Evolutionary conservation across 2,329 filamentous ascomycete species (phyloP).

Genomic region (Epicoccum nigrum): DNA sequence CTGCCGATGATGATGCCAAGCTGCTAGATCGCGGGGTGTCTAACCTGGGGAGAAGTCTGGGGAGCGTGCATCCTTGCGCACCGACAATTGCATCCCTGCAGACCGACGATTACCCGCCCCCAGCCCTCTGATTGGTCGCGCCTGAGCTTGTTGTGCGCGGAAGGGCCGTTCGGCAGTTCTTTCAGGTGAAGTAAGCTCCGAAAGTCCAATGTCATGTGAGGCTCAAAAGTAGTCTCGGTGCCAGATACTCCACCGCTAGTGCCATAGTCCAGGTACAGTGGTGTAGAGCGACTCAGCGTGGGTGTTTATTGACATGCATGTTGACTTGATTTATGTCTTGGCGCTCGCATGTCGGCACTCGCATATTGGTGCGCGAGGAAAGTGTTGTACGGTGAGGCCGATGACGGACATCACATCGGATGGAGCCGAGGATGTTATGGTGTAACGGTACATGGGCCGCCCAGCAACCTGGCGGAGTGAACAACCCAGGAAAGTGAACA

Average conservation of each 20-base stretch:
- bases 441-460: too few species aligned
- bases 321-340: slow-evolving; percentile 7
- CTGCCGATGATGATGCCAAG: slow-evolving; percentile 17
- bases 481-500: too few species aligned
- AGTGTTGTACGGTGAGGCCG: slow-evolving; percentile 6
- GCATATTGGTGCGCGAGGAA: background rate
- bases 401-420: slow-evolving; percentile 2
- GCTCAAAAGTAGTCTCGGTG: background rate
- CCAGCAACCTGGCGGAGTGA: too few species aligned
- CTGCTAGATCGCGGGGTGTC: slow-evolving; percentile 10
- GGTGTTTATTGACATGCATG: slow-evolving; percentile 2
- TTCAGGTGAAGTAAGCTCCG: too few species aligned
- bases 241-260: background rate
- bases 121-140: slow-evolving; percentile 2
- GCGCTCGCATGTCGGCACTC: background rate
- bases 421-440: too few species aligned
- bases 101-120: slow-evolving; percentile 5
- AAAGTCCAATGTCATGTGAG: slow-evolving; percentile 9
- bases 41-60: slow-evolving; percentile 8
- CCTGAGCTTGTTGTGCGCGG: too few species aligned
- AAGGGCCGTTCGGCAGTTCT: too few species aligned
- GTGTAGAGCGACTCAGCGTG: too few species aligned
- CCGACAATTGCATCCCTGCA: too few species aligned
- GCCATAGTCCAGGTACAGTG: background rate
- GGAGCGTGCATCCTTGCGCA: slow-evolving; percentile 10